Percentiles rank a stretch among this genome's conserved stretches.
phyloP scores from a whole-genome alignment of 2,329 filamentous ascomycete genomes.

The Calonectria hongkongensis region DNA sequence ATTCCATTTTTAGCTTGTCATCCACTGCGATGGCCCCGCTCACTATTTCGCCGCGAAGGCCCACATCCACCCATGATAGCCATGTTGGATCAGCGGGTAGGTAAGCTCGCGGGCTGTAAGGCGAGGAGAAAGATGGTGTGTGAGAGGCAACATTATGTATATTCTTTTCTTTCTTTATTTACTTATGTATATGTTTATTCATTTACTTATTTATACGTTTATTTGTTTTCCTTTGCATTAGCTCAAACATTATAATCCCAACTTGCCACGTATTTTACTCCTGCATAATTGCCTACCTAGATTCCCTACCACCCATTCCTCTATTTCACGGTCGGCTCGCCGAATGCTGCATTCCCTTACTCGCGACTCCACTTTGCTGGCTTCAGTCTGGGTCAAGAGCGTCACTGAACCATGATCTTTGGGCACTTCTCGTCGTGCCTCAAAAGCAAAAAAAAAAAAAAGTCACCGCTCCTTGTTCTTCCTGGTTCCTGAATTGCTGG shows the following conservation, averaged over 20 bases:
- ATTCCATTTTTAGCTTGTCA: conserved; percentile 24
- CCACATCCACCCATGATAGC: conserved; percentile 2
- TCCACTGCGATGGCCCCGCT: conserved; percentile 6
- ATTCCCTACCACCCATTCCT: neutral
- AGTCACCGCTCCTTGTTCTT: neutral
- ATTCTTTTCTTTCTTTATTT: neutral
- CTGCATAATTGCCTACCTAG: too few species aligned
- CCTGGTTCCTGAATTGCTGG: neutral
- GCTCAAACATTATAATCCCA: neutral
- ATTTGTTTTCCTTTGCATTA: neutral
- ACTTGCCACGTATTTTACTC: neutral
- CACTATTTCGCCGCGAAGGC: conserved; percentile 8
- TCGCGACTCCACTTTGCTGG: neutral
- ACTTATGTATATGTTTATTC: neutral
- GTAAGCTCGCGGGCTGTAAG: neutral
- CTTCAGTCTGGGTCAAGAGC: neutral
- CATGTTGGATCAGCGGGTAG: conserved; percentile 8
- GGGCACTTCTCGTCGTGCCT: neutral
- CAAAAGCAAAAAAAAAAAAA: neutral
- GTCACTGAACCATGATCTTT: neutral
- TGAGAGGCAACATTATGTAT: neutral
- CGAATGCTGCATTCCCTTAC: neutral
- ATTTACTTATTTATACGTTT: neutral
- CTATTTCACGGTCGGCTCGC: neutral
- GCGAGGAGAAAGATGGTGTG: neutral